phyloP scores from a whole-genome alignment of 805 yeast species.

The Candida hispaniensis region DNA sequence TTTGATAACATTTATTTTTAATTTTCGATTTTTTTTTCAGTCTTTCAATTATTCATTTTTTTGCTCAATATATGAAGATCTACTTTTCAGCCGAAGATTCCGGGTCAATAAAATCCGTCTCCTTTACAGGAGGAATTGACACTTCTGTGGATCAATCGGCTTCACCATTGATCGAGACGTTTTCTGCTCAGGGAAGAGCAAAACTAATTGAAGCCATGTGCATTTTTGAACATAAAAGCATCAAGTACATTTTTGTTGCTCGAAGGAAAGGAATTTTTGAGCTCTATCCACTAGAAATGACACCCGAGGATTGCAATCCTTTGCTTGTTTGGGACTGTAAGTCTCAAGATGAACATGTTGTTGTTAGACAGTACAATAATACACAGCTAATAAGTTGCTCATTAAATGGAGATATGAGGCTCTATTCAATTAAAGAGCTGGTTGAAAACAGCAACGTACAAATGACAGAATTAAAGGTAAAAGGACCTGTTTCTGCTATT shows the following conservation, averaged over 20 bases:
- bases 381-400: too few relatives aligned
- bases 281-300: conserved; percentile 9
- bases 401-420: too few relatives aligned
- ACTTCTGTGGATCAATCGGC: conserved; percentile 59
- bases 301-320: conserved; percentile 10
- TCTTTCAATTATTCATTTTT: too few relatives aligned
- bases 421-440: too few relatives aligned
- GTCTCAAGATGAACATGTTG: too few relatives aligned
- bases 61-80: too few relatives aligned
- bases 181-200: conserved; percentile 32
- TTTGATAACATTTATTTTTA: too few relatives aligned
- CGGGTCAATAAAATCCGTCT: conserved; percentile 41
- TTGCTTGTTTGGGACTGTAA: conserved; percentile 1
- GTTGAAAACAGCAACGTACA: too few relatives aligned
- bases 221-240: conserved; percentile 8
- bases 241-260: conserved; percentile 17
- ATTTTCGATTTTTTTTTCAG: too few relatives aligned
- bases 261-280: conserved; percentile 19
- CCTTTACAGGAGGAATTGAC: conserved; percentile 61
- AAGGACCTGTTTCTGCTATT: conserved; percentile 19
- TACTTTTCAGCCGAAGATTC: conserved; percentile 43
- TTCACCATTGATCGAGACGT: conserved; percentile 49
- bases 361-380: too few relatives aligned
- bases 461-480: too few relatives aligned
- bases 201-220: conserved; percentile 26